A percentile compares a stretch with the other conserved stretches of the same genome.
Conservation (phyloP, 495 filamentous ascomycete genomes). For the Penicillium turbatum region DNA sequence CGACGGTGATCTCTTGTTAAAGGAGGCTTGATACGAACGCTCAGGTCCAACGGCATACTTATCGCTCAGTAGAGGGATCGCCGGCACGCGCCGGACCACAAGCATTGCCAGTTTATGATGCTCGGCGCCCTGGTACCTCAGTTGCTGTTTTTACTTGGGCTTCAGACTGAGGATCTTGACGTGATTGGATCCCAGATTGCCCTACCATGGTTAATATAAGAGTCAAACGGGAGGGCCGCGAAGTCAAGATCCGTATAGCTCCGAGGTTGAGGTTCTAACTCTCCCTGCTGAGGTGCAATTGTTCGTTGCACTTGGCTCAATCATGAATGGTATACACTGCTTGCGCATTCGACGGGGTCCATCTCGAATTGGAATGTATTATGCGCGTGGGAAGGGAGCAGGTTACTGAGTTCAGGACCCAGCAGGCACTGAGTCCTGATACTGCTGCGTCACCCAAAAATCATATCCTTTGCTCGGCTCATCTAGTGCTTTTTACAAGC, state of each 20-base stretch:
- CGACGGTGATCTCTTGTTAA: not conserved
- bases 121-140: not conserved
- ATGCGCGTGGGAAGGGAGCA: too few species aligned
- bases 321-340: not conserved
- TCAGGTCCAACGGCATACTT: not conserved
- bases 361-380: not conserved
- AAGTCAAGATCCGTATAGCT: not conserved
- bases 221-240: not conserved
- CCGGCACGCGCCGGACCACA: slow-evolving; percentile 7
- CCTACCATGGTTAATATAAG: not conserved
- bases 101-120: slow-evolving; percentile 12
- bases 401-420: too few species aligned
- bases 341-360: not conserved
- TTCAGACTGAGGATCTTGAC: too few species aligned
- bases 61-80: not conserved
- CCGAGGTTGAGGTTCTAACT: not conserved
- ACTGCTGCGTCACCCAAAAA: slow-evolving; percentile 6
- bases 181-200: not conserved
- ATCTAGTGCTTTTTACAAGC: not conserved
- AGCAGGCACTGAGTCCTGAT: too few species aligned
- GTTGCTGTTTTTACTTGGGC: not conserved
- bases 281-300: not conserved
- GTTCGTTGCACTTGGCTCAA: too few species aligned
- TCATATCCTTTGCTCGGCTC: not conserved
- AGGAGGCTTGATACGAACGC: not conserved